These are phyloP conservation scores for Zoysia pacifica DNA, from an alignment of 176 grass and related monocot genomes.

Conservation along the genomic window DNA sequence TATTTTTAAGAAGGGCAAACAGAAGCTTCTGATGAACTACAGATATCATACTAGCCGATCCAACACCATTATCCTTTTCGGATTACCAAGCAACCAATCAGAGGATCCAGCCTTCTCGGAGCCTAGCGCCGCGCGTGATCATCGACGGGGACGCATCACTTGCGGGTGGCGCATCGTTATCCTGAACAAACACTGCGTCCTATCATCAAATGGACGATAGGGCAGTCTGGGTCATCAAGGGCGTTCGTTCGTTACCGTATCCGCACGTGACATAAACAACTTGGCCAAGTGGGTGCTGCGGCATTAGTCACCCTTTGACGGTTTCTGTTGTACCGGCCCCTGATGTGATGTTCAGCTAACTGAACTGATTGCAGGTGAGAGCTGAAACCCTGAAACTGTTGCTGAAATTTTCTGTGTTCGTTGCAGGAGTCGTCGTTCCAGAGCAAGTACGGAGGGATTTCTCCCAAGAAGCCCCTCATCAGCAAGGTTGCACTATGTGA, in stretches of 20 bases:
- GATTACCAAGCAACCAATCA: slow-evolving; percentile 6
- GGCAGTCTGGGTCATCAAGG: slow-evolving; percentile 1
- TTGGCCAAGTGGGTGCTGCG: neutral
- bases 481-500: slow-evolving; percentile 28
- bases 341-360: slow-evolving; percentile 38
- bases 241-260: neutral
- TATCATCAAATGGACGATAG: neutral
- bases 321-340: neutral
- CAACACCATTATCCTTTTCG: neutral
- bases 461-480: slow-evolving; percentile 47
- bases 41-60: neutral
- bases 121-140: neutral
- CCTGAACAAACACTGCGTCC: neutral
- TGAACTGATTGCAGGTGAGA: neutral
- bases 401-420: neutral
- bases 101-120: slow-evolving; percentile 8
- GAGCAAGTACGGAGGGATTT: slow-evolving; percentile 53
- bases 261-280: neutral
- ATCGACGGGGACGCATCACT: neutral
- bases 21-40: neutral
- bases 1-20: neutral
- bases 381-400: neutral
- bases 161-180: slow-evolving; percentile 35
- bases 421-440: slow-evolving; percentile 24
- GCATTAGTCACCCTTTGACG: neutral